Percentiles rank a stretch among this genome's conserved stretches.
These are phyloP conservation scores for Metarhizium humberi DNA, from an alignment of 2,329 filamentous ascomycete genomes.

Conservation along the genomic window DNA sequence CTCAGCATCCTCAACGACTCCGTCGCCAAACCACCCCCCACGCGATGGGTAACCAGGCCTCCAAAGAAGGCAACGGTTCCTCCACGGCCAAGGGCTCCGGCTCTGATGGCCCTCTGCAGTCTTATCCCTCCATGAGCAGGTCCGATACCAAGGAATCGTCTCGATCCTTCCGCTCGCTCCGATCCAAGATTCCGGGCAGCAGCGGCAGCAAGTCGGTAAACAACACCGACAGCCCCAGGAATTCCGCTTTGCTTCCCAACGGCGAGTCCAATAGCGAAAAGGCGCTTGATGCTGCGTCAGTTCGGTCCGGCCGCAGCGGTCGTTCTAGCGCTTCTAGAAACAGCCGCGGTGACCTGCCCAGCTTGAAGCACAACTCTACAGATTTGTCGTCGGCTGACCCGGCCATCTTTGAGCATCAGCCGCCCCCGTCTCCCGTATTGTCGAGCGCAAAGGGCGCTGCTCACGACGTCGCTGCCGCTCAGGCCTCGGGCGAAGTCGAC, in stretches of 20 bases:
- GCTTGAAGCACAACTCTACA: slow-evolving; percentile 30
- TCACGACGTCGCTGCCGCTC: slow-evolving; percentile 70
- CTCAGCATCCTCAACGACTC: slow-evolving; percentile 7
- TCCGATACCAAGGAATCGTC: slow-evolving; percentile 90
- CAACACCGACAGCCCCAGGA: slow-evolving; percentile 72
- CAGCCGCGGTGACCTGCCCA: slow-evolving; percentile 34
- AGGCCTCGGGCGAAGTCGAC: slow-evolving; percentile 84
- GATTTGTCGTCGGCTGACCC: slow-evolving; percentile 32
- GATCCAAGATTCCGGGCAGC: slow-evolving; percentile 81
- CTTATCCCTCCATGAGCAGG: slow-evolving; percentile 84
- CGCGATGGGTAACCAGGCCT: slow-evolving; percentile 68
- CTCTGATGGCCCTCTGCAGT: slow-evolving; percentile 49
- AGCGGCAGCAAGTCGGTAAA: slow-evolving; percentile 23
- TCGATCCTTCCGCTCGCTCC: slow-evolving; percentile 74
- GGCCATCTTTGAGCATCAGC: slow-evolving; percentile 40
- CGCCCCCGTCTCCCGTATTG: slow-evolving; percentile 73
- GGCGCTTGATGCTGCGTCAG: slow-evolving; percentile 59
- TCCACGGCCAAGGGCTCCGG: slow-evolving; percentile 39
- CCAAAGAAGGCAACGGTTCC: slow-evolving; percentile 44
- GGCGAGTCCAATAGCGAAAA: slow-evolving; percentile 51
- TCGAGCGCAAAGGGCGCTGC: slow-evolving; percentile 65
- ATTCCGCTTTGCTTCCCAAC: slow-evolving; percentile 58
- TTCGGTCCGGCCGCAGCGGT: slow-evolving; percentile 59
- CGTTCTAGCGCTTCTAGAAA: slow-evolving; percentile 37
- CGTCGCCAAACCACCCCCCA: background rate